These are phyloP conservation scores for Tulasnella sp. DNA, from an alignment of 768 basidiomycete genomes.

Conservation along the genomic window DNA sequence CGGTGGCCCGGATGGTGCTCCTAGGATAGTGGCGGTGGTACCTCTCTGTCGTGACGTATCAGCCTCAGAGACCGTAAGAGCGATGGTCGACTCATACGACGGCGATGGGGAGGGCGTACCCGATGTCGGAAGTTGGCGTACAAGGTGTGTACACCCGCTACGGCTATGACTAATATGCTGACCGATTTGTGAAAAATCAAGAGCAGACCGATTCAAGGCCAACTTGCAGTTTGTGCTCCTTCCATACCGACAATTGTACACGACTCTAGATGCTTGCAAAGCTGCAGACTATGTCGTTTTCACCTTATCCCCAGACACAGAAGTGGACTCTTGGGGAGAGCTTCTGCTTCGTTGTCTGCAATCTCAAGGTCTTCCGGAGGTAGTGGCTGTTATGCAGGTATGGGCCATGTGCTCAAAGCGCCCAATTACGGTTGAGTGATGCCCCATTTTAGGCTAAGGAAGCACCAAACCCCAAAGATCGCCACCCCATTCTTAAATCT, in stretches of 20 bases:
- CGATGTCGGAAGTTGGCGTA: slow-evolving; percentile 51
- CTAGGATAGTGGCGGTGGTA: slow-evolving; percentile 80
- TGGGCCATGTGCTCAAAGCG: background rate
- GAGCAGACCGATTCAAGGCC: slow-evolving; percentile 85
- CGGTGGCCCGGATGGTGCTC: slow-evolving; percentile 65
- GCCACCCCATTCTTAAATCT: slow-evolving; percentile 68
- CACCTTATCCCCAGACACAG: slow-evolving; percentile 67
- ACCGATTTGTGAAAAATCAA: slow-evolving; percentile 29
- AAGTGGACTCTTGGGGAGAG: slow-evolving; percentile 83
- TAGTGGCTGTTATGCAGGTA: slow-evolving; percentile 50
- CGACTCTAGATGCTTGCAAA: slow-evolving; percentile 74
- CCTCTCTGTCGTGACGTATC: slow-evolving; percentile 67
- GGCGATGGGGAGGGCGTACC: slow-evolving; percentile 46
- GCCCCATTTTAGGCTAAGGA: slow-evolving; percentile 24
- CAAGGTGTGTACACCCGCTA: slow-evolving; percentile 45
- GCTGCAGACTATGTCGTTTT: slow-evolving; percentile 88
- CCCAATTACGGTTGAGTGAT: background rate
- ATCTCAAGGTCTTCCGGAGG: slow-evolving; percentile 81
- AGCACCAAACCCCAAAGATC: slow-evolving; percentile 43
- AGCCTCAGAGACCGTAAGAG: slow-evolving; percentile 43
- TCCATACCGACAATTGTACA: slow-evolving; percentile 62
- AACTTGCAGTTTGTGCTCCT: slow-evolving; percentile 80
- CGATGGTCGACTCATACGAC: slow-evolving; percentile 55
- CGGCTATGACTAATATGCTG: background rate
- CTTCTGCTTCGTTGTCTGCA: slow-evolving; percentile 80